These are phyloP conservation scores for Taxillus chinensis DNA, from an alignment of 164 flowering plant genomes.

Conservation along the genomic window DNA sequence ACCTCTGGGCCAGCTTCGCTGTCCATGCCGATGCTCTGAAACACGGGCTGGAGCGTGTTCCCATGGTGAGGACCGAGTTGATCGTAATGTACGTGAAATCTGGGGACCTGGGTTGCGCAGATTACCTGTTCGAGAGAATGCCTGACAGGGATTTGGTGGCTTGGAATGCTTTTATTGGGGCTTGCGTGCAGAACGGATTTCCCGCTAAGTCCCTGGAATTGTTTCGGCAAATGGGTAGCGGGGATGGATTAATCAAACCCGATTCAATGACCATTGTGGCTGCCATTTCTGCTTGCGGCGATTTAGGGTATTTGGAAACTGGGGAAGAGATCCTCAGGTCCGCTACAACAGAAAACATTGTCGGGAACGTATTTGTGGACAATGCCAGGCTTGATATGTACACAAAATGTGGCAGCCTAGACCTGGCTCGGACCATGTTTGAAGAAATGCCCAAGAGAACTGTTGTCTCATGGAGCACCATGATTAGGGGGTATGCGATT, in stretches of 20 bases:
- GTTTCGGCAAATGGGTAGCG: slow-evolving; percentile 21
- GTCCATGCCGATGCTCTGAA: slow-evolving; percentile 27
- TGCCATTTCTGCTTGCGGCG: slow-evolving; percentile 31
- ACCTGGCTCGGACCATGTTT: slow-evolving; percentile 22
- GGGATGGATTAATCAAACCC: slow-evolving; percentile 12
- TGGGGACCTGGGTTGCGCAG: slow-evolving; percentile 25
- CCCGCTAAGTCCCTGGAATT: slow-evolving; percentile 22
- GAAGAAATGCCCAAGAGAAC: slow-evolving; percentile 22
- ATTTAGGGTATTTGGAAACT: slow-evolving; percentile 26
- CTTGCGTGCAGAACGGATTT: slow-evolving; percentile 25
- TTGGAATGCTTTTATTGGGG: slow-evolving; percentile 43
- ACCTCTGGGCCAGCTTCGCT: slow-evolving; percentile 11
- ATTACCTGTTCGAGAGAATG: slow-evolving; percentile 24
- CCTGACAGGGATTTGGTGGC: slow-evolving; percentile 28
- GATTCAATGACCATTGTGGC: slow-evolving; percentile 27
- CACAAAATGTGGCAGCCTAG: slow-evolving; percentile 28
- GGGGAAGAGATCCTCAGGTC: slow-evolving; percentile 21
- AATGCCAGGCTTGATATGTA: slow-evolving; percentile 34
- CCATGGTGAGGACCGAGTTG: slow-evolving; percentile 29
- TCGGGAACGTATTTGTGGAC: slow-evolving; percentile 21
- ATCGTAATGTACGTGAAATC: slow-evolving; percentile 27
- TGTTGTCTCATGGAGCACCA: slow-evolving; percentile 39
- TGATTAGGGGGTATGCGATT: slow-evolving; percentile 33
- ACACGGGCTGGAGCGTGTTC: slow-evolving; percentile 26
- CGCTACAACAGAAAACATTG: slow-evolving; percentile 14